phyloP scores from a whole-genome alignment of 768 basidiomycete genomes.

The Gymnopilus dilepis region DNA sequence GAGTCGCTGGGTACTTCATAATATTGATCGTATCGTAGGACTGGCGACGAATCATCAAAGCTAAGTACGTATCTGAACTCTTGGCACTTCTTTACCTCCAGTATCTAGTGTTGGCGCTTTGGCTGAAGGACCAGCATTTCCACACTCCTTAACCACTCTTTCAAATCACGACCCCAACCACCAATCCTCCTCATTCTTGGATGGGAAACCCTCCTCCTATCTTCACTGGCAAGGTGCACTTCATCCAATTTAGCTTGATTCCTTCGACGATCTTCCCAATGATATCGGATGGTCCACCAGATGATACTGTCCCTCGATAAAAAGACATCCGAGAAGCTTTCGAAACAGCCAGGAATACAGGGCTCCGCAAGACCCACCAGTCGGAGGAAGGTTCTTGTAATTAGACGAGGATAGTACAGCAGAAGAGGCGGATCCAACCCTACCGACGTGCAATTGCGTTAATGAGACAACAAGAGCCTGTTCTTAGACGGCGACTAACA shows the following conservation, averaged over 20 bases:
- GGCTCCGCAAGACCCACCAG: conserved; percentile 37
- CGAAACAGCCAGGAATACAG: conserved; percentile 57
- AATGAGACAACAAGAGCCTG: neutral
- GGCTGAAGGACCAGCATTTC: neutral
- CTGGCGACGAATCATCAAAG: no score
- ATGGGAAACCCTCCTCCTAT: neutral
- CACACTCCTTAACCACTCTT: neutral
- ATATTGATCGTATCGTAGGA: no score
- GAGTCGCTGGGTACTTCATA: no score
- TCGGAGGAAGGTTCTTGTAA: conserved; percentile 56
- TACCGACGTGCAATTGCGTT: conserved; percentile 25
- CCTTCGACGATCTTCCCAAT: conserved; percentile 25
- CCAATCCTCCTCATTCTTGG: neutral
- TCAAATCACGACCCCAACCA: neutral
- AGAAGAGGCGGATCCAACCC: conserved; percentile 72
- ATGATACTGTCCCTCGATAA: conserved; percentile 56
- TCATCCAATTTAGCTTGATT: neutral
- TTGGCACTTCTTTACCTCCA: no score
- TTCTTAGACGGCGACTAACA: conserved; percentile 39
- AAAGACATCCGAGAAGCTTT: conserved; percentile 45
- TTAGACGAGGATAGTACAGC: conserved; percentile 64
- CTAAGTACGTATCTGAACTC: no score
- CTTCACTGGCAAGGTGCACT: neutral
- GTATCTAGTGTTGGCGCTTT: no score
- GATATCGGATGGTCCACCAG: conserved; percentile 55